phyloP scores from a whole-genome alignment of 2,329 filamentous ascomycete species.

The Leptographium procerum region DNA sequence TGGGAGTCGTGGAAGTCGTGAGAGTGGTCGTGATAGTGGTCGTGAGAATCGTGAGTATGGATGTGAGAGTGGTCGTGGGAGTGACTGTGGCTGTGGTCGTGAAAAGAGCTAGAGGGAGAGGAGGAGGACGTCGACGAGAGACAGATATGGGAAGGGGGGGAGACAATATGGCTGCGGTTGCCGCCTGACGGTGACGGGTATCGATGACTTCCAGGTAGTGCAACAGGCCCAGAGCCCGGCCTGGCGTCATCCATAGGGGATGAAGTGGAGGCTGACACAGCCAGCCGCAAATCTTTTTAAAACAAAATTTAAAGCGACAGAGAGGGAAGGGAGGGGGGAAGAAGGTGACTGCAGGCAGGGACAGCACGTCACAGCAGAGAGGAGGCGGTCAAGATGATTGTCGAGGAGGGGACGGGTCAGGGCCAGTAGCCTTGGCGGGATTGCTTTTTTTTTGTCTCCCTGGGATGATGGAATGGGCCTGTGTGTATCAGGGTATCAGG shows the following conservation, averaged over 20 bases:
- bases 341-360: neutral
- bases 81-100: neutral
- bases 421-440: neutral
- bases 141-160: neutral
- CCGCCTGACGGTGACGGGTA: neutral
- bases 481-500: no score
- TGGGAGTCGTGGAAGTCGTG: neutral
- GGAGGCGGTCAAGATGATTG: neutral
- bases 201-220: neutral
- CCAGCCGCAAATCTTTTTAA: neutral
- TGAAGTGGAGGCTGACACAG: neutral
- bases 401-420: neutral
- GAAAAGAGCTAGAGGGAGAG: neutral
- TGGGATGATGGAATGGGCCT: neutral
- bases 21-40: neutral
- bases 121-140: neutral
- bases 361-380: neutral
- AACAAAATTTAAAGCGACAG: no score
- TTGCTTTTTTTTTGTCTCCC: neutral
- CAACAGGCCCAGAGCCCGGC: conserved; percentile 4
- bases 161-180: neutral
- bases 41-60: neutral
- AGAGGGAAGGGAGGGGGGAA: no score
- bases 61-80: neutral
- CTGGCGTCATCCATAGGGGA: conserved; percentile 11